Conservation (phyloP, 208 protist genomes). For the Leishmania gerbilli region DNA sequence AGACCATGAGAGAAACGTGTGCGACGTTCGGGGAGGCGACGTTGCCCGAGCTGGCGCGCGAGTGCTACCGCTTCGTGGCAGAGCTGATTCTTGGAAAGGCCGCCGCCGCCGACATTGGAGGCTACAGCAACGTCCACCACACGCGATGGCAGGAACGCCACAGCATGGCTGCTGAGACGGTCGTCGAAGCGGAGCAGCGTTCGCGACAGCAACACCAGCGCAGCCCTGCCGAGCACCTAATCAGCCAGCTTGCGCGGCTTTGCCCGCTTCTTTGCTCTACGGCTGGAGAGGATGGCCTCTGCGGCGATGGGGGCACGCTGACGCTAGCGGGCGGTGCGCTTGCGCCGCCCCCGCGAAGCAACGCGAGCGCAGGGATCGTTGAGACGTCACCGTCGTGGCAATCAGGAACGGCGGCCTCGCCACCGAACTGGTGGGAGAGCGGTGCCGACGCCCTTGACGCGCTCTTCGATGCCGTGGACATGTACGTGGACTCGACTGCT, state of each 20-base stretch:
- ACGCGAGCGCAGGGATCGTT: neutral
- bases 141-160: neutral
- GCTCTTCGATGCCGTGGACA: constrained; percentile 9
- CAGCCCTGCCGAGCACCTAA: neutral
- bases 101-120: constrained; percentile 21
- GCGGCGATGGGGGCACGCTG: neutral
- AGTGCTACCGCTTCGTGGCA: constrained; percentile 22
- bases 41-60: constrained; percentile 17
- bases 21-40: neutral
- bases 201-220: too few relatives aligned
- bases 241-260: constrained; percentile 2
- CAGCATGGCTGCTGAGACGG: neutral
- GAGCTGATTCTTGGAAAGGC: constrained; percentile 28
- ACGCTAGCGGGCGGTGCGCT: neutral
- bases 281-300: neutral
- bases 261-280: neutral
- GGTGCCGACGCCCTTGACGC: constrained; percentile 11
- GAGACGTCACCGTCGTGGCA: neutral
- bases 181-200: neutral
- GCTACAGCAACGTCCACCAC: constrained; percentile 12
- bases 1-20: neutral
- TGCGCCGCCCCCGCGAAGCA: neutral
- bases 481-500: neutral
- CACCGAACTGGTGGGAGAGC: constrained; percentile 2
- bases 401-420: neutral